Base-by-base conservation (phyloP, 805 yeast genomes). In the Osmozyma mogii region DNA sequence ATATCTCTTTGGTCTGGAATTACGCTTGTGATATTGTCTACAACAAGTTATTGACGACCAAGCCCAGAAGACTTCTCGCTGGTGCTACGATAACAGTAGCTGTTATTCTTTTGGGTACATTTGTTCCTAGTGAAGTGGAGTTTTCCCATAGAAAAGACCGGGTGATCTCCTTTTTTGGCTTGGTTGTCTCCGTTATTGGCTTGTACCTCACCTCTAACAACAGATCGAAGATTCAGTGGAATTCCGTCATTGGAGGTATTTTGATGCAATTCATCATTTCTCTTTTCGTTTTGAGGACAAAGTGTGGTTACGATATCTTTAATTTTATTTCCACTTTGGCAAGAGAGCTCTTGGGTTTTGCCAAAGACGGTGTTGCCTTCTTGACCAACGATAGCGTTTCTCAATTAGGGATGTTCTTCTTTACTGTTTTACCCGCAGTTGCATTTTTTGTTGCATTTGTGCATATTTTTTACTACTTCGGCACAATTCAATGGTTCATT, bases 391-490 rank as follows among this genome's bases (percentile, higher is more conserved):
- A 44, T 2, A 59, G 55, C 4, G 60, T 66, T 17, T 47, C 76
- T 13, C 38, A 54, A 13, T 36, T 52, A 12, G 57, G 67, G 6
- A 63, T 58, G 61, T 75, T 75, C 51, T 64, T 73, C 52, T 68
- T 75, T 47, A 52, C 75, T 4, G 78, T 75, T 17, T 56, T 75
- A 35, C 79, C 81, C n/a, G 68, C 78, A 3, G 75, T 75, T 30
- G 58, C 72, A 11, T 75, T 75, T 63, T 75, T 75, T 56, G 75
- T 75, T 29, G 76, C 81, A 10, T 66, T 73, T 36, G 68, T 75
- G 25, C 79, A 74, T 44, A 65, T 75, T 29, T 68, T 72, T 65
- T 72, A 65, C 54, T 72, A 75, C 54, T 68, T 59, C 49, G 80
- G 80, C 9, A 55, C 68, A 19, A 58, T 75, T 31, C 82, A 75